Percentiles rank a stretch among this genome's conserved stretches.
Evolutionary conservation across 2,329 filamentous ascomycete genomes (phyloP).

Genomic region (Talaromyces piceae): DNA sequence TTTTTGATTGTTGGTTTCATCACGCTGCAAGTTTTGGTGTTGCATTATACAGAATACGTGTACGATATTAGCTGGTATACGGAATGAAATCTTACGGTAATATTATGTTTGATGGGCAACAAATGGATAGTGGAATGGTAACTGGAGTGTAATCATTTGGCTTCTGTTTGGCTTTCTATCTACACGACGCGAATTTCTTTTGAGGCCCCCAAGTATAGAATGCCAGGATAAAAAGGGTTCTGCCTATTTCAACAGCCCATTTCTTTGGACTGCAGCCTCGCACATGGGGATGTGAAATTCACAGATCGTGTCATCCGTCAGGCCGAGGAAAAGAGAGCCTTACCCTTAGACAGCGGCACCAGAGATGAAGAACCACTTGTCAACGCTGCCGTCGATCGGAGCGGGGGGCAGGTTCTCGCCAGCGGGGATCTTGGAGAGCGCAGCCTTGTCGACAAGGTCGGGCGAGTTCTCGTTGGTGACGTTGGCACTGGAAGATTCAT

Average conservation of each 20-base stretch:
- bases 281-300: background rate
- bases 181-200: background rate
- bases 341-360: conserved; percentile 70
- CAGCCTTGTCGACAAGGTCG: conserved; percentile 60
- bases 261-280: background rate
- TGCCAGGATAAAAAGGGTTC: background rate
- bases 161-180: background rate
- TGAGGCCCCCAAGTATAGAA: background rate
- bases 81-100: background rate
- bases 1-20: conserved; percentile 16
- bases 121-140: background rate
- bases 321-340: conserved; percentile 1
- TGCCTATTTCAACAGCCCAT: background rate
- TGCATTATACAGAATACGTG: conserved; percentile 1
- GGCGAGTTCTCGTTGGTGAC: conserved; percentile 64
- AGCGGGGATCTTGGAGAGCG: conserved; percentile 68
- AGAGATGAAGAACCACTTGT: conserved; percentile 99
- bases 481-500: conserved; percentile 61
- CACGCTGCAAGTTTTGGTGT: no score
- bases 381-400: conserved; percentile 90
- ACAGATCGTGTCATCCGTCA: background rate
- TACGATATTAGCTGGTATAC: background rate
- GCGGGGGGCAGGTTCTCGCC: conserved; percentile 75
- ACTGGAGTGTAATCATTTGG: background rate
- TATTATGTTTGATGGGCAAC: background rate